Base-by-base conservation (phyloP, 2,329 filamentous ascomycete species). In the Westerdykella ornata region DNA sequence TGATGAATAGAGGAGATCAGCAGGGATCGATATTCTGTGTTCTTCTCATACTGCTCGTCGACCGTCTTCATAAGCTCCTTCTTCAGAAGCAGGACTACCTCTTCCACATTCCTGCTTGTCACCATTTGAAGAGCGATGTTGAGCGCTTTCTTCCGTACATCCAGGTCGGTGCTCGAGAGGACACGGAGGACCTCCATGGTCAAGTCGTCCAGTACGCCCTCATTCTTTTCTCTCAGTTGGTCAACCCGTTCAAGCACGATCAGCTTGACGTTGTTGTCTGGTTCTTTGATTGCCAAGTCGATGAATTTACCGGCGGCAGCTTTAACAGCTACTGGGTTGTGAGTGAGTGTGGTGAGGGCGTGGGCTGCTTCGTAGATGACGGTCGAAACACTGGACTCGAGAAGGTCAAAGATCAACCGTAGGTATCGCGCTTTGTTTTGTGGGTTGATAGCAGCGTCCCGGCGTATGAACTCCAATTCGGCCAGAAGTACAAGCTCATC, bases 191-290 rank as follows among this genome's bases (percentile, higher is more conserved):
- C 89, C 66, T 98, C 92, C 92, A 98, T 97, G 4, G 86, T 88
- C 37, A 97, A 70, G 59, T 98, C 92, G 60, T 97, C 89, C 43
- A 98, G 70, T 15, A 97, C 81, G 39, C 89, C 89, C 61, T 92
- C 86, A 54, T 95, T 94, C 68, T 87, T 87, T 63, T 84, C 82
- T 54, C 89, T 79, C 48, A 96, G 68, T 57, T 90, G 83, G 57
- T 95, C 85, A 29, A 98, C 92, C 35, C 90, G 84, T 60, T 97
- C 92, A 33, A 98, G 76, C 15, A 98, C 92, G 54, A 98, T 98
- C 35, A 98, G 81, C 72, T 98, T 98, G 50, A 98, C 92, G 62
- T 98, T 98, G 74, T 98, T 98, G 67, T 98, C 92, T 1, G 92
- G 84, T 69, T 97, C 92, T 70, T 94, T 95, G 65, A 98, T 96